These are phyloP conservation scores for Candida anglica DNA, from an alignment of 805 yeast species.

Conservation along the genomic window DNA sequence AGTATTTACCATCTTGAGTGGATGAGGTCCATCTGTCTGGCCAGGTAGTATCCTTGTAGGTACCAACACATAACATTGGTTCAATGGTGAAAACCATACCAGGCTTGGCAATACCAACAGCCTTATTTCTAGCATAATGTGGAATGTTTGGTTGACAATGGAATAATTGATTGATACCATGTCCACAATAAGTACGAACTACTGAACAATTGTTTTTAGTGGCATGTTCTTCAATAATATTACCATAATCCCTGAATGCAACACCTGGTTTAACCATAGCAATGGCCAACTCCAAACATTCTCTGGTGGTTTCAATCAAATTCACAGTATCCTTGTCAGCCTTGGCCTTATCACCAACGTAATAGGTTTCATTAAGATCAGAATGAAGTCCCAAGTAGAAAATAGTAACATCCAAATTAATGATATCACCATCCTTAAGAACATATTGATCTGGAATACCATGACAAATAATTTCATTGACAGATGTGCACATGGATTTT, in stretches of 20 bases:
- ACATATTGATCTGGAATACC: slow-evolving; percentile 93
- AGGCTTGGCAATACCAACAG: slow-evolving; percentile 89
- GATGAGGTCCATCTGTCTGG: slow-evolving; percentile 97
- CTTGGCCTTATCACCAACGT: slow-evolving; percentile 86
- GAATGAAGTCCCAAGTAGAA: slow-evolving; percentile 88
- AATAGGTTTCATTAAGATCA: slow-evolving; percentile 94
- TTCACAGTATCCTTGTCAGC: slow-evolving; percentile 79
- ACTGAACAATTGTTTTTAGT: slow-evolving; percentile 74
- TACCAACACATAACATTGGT: slow-evolving; percentile 91
- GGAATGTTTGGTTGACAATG: slow-evolving; percentile 92
- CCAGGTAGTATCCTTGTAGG: slow-evolving; percentile 80
- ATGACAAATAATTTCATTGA: slow-evolving; percentile 94
- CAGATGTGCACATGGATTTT: slow-evolving; percentile 86
- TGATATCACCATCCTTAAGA: slow-evolving; percentile 89
- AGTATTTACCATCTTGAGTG: slow-evolving; percentile 82
- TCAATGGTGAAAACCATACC: slow-evolving; percentile 97
- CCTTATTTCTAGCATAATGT: slow-evolving; percentile 90
- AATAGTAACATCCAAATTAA: slow-evolving; percentile 84
- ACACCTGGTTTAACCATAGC: slow-evolving; percentile 86
- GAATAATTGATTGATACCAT: slow-evolving; percentile 83
- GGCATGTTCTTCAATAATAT: slow-evolving; percentile 84
- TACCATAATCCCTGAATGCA: slow-evolving; percentile 82
- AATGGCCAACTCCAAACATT: slow-evolving; percentile 81
- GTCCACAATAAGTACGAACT: slow-evolving; percentile 89
- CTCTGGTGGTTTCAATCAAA: slow-evolving; percentile 84